Conservation (phyloP, 2,329 filamentous ascomycete genomes). For the Coniochaeta sp. region DNA sequence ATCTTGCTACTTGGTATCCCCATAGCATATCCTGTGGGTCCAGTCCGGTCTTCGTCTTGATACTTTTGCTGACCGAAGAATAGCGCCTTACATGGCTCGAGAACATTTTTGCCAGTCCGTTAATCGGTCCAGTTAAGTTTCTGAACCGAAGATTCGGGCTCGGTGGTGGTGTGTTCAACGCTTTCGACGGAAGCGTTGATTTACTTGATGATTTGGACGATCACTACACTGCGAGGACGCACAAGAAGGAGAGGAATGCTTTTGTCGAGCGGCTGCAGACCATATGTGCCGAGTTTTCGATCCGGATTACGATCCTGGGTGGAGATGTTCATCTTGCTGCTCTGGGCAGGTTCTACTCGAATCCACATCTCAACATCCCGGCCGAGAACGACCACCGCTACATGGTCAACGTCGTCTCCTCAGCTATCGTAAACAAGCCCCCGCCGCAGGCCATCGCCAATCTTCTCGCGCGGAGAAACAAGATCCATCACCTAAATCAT, state of each 20-base stretch:
- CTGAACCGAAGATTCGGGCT: constrained; percentile 86
- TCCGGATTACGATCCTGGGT: constrained; percentile 85
- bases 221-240: constrained; percentile 87
- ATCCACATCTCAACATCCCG: constrained; percentile 68
- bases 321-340: constrained; percentile 92
- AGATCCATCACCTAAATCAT: constrained; percentile 58
- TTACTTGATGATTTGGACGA: constrained; percentile 90
- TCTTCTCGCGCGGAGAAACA: constrained; percentile 84
- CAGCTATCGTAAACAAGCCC: constrained; percentile 92
- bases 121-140: constrained; percentile 84
- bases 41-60: neutral
- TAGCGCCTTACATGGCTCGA: constrained; percentile 91
- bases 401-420: constrained; percentile 91
- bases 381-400: constrained; percentile 83
- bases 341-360: constrained; percentile 90
- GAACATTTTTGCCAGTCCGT: constrained; percentile 77
- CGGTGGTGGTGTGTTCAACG: constrained; percentile 79
- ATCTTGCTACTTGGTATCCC: constrained; percentile 83
- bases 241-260: constrained; percentile 78
- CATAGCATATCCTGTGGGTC: constrained; percentile 67
- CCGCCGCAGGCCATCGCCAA: constrained; percentile 84
- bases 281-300: constrained; percentile 76
- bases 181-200: constrained; percentile 90
- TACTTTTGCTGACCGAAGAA: constrained; percentile 3
- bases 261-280: constrained; percentile 77